Conservation (phyloP, 225 moss, liverwort and hornwort species). For the Pseudoscleropodium purum region DNA sequence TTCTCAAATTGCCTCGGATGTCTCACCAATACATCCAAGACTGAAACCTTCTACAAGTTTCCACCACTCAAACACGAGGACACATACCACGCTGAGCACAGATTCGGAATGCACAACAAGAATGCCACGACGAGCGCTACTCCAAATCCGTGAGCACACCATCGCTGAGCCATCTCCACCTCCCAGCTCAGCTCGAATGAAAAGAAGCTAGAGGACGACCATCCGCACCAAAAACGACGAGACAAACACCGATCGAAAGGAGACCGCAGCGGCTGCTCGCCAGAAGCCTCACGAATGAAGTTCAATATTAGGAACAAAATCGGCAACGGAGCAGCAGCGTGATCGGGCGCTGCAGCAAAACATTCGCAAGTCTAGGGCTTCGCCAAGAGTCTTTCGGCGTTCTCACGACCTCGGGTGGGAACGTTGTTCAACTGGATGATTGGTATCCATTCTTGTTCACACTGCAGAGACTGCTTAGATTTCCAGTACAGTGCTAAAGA, state of each 20-base stretch:
- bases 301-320: background rate
- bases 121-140: background rate
- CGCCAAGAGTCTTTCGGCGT: background rate
- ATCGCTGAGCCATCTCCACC: background rate
- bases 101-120: background rate
- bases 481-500: background rate
- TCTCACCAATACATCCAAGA: background rate
- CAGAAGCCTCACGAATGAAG: background rate
- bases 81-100: slow-evolving; percentile 15
- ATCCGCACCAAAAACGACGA: background rate
- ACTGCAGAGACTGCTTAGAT: background rate
- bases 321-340: background rate
- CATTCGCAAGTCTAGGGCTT: background rate
- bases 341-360: background rate
- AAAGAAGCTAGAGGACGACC: background rate
- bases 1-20: background rate
- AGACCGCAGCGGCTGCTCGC: background rate
- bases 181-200: background rate
- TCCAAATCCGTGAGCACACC: background rate
- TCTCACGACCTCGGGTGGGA: background rate
- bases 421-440: background rate
- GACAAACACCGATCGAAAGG: background rate
- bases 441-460: background rate
- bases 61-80: background rate
- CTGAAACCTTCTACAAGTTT: background rate